Percentiles rank a stretch among this genome's conserved stretches.
These are phyloP conservation scores for Neovahlkampfia damariscottae DNA, from an alignment of 78 protist species.

Conservation along the genomic window DNA sequence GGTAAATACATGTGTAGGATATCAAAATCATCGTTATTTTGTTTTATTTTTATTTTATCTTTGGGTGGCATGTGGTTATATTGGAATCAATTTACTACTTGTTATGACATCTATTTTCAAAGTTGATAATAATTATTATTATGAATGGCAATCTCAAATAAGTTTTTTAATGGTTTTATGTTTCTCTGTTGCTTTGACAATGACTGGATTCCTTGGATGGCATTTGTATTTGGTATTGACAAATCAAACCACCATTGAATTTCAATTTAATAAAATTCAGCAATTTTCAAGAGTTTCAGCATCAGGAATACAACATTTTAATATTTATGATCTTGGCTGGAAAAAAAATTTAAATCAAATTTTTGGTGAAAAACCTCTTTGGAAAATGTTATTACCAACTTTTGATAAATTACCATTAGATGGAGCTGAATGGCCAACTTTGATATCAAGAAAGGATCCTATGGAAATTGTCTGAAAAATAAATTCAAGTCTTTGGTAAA, in stretches of 20 bases:
- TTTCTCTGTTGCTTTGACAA: not conserved
- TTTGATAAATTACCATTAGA: too few species aligned
- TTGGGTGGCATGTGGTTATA: not conserved
- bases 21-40: conserved; percentile 42
- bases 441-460: too few species aligned
- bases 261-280: conserved; percentile 11
- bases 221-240: conserved; percentile 19
- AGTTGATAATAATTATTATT: not conserved
- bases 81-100: not conserved
- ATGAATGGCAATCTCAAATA: not conserved
- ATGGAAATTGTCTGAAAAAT: too few species aligned
- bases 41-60: conserved; percentile 31
- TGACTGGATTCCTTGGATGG: conserved; percentile 16
- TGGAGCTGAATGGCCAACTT: too few species aligned
- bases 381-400: too few species aligned
- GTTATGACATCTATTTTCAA: not conserved
- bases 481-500: too few species aligned
- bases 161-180: not conserved
- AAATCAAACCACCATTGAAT: conserved; percentile 47
- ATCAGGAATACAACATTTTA: too few species aligned
- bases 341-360: too few species aligned
- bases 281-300: too few species aligned
- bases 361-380: too few species aligned
- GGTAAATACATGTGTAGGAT: conserved; percentile 59
- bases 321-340: too few species aligned